Base-by-base conservation (phyloP, 2,329 filamentous ascomycete species). In the Ascochyta lentis region DNA sequence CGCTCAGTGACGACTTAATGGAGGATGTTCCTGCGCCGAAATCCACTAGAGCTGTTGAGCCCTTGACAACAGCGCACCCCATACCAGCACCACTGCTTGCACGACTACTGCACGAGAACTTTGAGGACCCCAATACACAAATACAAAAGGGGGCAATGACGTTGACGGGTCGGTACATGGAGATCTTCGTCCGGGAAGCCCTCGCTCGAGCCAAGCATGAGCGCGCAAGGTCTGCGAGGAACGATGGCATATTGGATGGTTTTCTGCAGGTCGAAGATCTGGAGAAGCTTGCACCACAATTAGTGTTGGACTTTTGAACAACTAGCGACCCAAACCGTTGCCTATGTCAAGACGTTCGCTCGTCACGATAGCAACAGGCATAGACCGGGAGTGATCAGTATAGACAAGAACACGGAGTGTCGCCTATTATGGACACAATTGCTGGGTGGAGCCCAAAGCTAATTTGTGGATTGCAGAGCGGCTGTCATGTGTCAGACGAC, bases 261-360 rank as follows among this genome's bases (percentile, higher is more conserved):
- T 92, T 93, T 69, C 73, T 94, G 33, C 91, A 95, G 84, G 88
- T 96, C 41, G 92, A 96, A 71, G 93, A 97, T 79, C 72, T 98
- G 57, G 93, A 97, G 78, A 95, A 91, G 76, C 81, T 96, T 66
- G 89, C 90, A 13, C 90, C 91, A 51, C 91, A 96, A 76, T 78
- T 97, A 69, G 77, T 96, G 66, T 81, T 97, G 73, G 94, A 98
- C 76, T 90, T 97, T 60, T 96, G 69, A 78, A 38, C 9, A 16
- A 27, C 29, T 7, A 44, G 31, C 34, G 10, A 8, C 27, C 39
- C 29, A 31, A 24, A 41, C 26, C 45, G 27, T 44, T 51, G 53
- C 47, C 6, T 27, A 27, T 6, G 19, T n/a, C n/a, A 23, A 41
- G 22, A 27, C 39, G 9, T 22, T 41, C 12, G 23, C 10, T 12